Conservation (phyloP, 371 early-diverging fungal genomes). For the Mucor racemosus region DNA sequence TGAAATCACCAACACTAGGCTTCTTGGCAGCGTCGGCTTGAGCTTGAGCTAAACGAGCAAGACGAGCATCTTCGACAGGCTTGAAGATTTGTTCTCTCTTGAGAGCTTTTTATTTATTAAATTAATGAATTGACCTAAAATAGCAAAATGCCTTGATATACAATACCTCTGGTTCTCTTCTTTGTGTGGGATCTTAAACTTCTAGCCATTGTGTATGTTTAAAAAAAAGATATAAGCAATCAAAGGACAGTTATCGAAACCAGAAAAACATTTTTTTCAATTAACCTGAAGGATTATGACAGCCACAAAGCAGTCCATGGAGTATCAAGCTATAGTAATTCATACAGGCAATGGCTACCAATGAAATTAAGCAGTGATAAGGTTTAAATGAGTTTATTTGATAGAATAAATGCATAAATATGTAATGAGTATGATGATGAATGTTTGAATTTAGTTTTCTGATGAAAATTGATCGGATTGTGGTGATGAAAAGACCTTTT, state of each 20-base stretch:
- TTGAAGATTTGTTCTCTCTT: slow-evolving; percentile 50
- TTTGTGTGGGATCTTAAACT: slow-evolving; percentile 52
- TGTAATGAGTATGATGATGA: neutral
- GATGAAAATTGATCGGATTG: neutral
- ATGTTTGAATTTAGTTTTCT: neutral
- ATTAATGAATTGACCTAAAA: neutral
- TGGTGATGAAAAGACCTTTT: slow-evolving; percentile 9
- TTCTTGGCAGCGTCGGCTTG: slow-evolving; percentile 53
- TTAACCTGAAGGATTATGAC: neutral
- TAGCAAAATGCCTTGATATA: neutral
- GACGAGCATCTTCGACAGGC: slow-evolving; percentile 52
- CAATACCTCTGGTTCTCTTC: slow-evolving; percentile 45
- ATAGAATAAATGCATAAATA: slow-evolving; percentile 1
- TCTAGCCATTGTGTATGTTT: slow-evolving; percentile 37
- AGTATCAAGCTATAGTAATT: neutral
- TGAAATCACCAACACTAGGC: slow-evolving; percentile 36
- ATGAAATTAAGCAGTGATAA: neutral
- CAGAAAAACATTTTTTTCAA: slow-evolving; percentile 15
- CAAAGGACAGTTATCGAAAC: neutral
- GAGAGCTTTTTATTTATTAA: slow-evolving; percentile 32
- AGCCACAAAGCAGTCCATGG: slow-evolving; percentile 21
- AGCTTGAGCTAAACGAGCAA: slow-evolving; percentile 48
- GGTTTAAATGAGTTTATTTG: neutral
- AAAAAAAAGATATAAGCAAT: slow-evolving; percentile 4
- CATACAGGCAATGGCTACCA: neutral